Percentiles rank a stretch among this genome's conserved stretches.
These are phyloP conservation scores for Phylloporus arenicola DNA, from an alignment of 768 basidiomycete genomes.

Conservation along the genomic window DNA sequence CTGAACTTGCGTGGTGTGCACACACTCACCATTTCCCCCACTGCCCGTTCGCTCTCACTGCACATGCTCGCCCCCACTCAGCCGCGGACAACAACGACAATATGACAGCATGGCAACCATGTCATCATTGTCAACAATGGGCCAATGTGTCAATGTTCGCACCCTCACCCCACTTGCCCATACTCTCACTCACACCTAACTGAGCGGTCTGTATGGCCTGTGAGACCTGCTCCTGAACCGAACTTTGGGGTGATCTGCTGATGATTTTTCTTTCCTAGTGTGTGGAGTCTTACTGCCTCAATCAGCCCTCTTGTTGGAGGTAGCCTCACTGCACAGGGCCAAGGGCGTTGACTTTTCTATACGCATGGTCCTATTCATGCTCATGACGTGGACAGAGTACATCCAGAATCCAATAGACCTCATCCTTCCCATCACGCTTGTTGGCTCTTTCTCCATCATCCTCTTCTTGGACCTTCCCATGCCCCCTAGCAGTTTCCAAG, in stretches of 20 bases:
- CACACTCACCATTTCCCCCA: too few species aligned
- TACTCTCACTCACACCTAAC: too few species aligned
- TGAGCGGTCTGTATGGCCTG: constrained; percentile 19
- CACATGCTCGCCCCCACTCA: too few species aligned
- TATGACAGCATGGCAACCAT: too few species aligned
- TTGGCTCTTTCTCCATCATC: constrained; percentile 19
- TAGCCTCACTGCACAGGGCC: constrained; percentile 27
- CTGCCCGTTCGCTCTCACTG: too few species aligned
- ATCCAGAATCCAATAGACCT: constrained; percentile 25
- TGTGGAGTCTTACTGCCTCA: constrained; percentile 31
- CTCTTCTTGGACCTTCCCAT: constrained; percentile 31
- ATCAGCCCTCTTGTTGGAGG: constrained; percentile 35
- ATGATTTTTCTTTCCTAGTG: constrained; percentile 11
- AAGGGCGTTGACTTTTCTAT: constrained; percentile 45
- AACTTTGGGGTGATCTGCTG: neutral
- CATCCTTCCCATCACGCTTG: constrained; percentile 33
- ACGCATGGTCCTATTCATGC: neutral
- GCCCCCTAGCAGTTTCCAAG: constrained; percentile 27
- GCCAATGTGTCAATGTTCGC: too few species aligned
- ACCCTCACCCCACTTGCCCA: too few species aligned
- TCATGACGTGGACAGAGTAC: neutral
- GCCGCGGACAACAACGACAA: too few species aligned
- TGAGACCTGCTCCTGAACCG: neutral
- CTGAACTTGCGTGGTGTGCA: constrained; percentile 74
- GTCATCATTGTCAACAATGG: too few species aligned